These are phyloP conservation scores for Tremellales sp. DNA, from an alignment of 1,284 basidiomycete genomes.

Conservation along the genomic window DNA sequence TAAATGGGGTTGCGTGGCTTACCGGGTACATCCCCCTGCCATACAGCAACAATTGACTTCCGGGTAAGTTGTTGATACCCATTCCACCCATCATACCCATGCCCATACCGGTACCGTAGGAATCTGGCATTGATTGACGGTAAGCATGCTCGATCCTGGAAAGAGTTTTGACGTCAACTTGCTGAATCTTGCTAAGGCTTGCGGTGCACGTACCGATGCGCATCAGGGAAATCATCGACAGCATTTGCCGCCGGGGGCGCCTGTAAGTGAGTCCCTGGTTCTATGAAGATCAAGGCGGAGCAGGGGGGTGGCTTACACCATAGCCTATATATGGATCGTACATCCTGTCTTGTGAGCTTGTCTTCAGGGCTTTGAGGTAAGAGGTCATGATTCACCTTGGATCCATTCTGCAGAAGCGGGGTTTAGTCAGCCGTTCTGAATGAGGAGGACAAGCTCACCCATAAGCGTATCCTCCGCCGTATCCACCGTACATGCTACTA, in stretches of 20 bases:
- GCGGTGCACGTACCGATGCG: constrained; percentile 25
- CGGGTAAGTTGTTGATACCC: constrained; percentile 31
- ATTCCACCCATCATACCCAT: constrained; percentile 25
- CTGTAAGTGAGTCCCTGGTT: constrained; percentile 6
- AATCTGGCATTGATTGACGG: constrained; percentile 34
- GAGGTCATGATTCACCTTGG: background rate
- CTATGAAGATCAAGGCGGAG: background rate
- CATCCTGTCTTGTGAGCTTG: constrained; percentile 16
- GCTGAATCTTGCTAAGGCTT: background rate
- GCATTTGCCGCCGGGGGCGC: constrained; percentile 33
- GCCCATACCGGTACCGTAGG: constrained; percentile 29
- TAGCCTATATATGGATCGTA: constrained; percentile 32
- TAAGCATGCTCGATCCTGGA: constrained; percentile 36
- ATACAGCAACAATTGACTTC: constrained; percentile 31
- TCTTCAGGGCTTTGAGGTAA: background rate
- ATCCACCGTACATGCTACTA: constrained; percentile 7
- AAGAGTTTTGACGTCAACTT: background rate
- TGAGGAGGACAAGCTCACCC: constrained; percentile 8
- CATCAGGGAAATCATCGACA: constrained; percentile 35
- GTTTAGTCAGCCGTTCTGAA: background rate
- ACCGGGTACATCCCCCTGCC: constrained; percentile 21
- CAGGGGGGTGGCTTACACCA: constrained; percentile 18
- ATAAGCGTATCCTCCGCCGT: constrained; percentile 13
- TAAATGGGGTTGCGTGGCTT: too few species aligned
- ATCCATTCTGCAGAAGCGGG: background rate